These are phyloP conservation scores for Hypoxylon lienhwacheense DNA, from an alignment of 495 filamentous ascomycete species.

Conservation along the genomic window DNA sequence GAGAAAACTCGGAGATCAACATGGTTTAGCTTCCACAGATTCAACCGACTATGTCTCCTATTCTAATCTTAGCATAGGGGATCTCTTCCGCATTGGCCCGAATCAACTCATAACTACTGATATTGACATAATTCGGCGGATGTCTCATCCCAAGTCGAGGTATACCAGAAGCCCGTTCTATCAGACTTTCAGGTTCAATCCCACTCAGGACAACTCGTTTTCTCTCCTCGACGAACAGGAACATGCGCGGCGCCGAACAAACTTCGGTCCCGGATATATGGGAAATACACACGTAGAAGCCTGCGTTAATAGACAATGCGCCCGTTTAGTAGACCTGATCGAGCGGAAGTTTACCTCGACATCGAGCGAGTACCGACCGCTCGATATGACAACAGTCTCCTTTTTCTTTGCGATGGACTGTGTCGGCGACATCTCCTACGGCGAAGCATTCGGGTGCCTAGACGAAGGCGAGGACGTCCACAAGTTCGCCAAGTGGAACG, in stretches of 20 bases:
- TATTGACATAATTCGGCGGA: slow-evolving; percentile 22
- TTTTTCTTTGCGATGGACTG: slow-evolving; percentile 29
- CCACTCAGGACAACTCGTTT: slow-evolving; percentile 25
- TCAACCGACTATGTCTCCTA: neutral
- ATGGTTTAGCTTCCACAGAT: slow-evolving; percentile 8
- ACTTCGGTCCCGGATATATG: slow-evolving; percentile 15
- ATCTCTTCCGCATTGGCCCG: slow-evolving; percentile 25
- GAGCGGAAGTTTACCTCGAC: slow-evolving; percentile 24
- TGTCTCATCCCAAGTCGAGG: slow-evolving; percentile 20
- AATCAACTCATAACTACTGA: slow-evolving; percentile 30
- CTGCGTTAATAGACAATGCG: slow-evolving; percentile 17
- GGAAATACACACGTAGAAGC: slow-evolving; percentile 21
- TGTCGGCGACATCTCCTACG: slow-evolving; percentile 23
- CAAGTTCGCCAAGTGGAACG: slow-evolving; percentile 27
- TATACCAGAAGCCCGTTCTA: slow-evolving; percentile 20
- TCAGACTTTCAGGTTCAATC: slow-evolving; percentile 26
- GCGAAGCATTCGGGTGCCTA: slow-evolving; percentile 22
- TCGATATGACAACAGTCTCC: slow-evolving; percentile 12
- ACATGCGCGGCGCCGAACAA: slow-evolving; percentile 21
- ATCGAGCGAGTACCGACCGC: slow-evolving; percentile 6
- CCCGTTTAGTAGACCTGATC: slow-evolving; percentile 21
- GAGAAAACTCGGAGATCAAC: slow-evolving; percentile 13
- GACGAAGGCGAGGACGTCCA: slow-evolving; percentile 25
- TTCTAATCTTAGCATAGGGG: slow-evolving; percentile 7
- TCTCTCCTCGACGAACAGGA: slow-evolving; percentile 25